phyloP scores from a whole-genome alignment of 176 grass and related monocot species.

The Zoysia pacifica region DNA sequence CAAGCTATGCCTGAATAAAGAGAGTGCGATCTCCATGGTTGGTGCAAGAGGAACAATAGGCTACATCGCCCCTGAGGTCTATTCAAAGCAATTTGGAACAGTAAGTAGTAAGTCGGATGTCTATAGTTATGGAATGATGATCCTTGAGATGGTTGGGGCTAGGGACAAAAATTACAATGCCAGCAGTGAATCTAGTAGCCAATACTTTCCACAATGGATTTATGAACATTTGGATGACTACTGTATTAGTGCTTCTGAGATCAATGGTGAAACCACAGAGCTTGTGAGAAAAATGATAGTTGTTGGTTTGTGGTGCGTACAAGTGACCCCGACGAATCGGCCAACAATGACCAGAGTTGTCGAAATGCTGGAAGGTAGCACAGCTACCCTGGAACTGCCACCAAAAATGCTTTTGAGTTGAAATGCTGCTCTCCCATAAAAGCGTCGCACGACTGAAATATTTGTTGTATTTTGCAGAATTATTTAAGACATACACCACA shows the following conservation, averaged over 20 bases:
- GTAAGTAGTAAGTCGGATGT: slow-evolving; percentile 57
- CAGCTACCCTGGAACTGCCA: slow-evolving; percentile 28
- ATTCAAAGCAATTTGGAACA: slow-evolving; percentile 37
- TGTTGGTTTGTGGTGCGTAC: slow-evolving; percentile 62
- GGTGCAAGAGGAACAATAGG: slow-evolving; percentile 47
- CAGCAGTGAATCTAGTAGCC: not conserved
- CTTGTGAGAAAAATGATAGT: slow-evolving; percentile 45
- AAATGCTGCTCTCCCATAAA: not conserved
- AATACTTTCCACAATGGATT: slow-evolving; percentile 49
- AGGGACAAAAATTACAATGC: not conserved
- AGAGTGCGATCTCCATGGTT: slow-evolving; percentile 22
- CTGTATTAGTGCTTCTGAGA: slow-evolving; percentile 33
- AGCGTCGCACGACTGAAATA: not conserved
- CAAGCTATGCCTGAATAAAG: slow-evolving; percentile 21
- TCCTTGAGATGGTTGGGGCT: slow-evolving; percentile 58
- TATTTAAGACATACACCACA: not conserved
- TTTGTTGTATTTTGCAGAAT: not conserved
- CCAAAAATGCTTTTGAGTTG: slow-evolving; percentile 5
- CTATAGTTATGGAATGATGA: slow-evolving; percentile 66
- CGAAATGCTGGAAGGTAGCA: slow-evolving; percentile 54
- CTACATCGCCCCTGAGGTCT: slow-evolving; percentile 37
- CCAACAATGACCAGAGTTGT: slow-evolving; percentile 56
- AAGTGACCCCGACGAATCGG: slow-evolving; percentile 19
- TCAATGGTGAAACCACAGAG: slow-evolving; percentile 31
- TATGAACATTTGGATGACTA: slow-evolving; percentile 49